These are phyloP conservation scores for Neurospora sp. DNA, from an alignment of 495 filamentous ascomycete species.

Conservation along the genomic window DNA sequence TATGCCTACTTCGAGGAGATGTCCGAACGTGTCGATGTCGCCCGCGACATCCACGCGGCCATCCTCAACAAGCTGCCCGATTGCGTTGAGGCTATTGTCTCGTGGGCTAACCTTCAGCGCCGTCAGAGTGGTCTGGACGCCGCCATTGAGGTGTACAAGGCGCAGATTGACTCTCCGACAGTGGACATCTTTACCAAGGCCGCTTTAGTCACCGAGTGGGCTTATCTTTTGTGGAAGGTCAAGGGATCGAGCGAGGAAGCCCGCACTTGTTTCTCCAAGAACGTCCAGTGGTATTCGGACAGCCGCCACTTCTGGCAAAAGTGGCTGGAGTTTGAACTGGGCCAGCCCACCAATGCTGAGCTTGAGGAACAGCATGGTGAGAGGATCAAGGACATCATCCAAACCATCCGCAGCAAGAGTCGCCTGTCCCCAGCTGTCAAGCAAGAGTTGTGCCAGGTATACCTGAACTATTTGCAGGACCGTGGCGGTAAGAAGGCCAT, in stretches of 20 bases:
- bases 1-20: slow-evolving; percentile 95
- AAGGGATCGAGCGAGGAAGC: slow-evolving; percentile 80
- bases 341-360: slow-evolving; percentile 64
- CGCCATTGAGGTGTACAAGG: slow-evolving; percentile 77
- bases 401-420: slow-evolving; percentile 67
- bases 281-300: slow-evolving; percentile 76
- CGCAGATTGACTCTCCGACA: slow-evolving; percentile 60
- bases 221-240: slow-evolving; percentile 79
- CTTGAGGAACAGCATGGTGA: slow-evolving; percentile 57
- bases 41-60: slow-evolving; percentile 72
- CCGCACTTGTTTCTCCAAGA: slow-evolving; percentile 71
- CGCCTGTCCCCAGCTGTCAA: slow-evolving; percentile 55
- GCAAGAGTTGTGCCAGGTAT: slow-evolving; percentile 68
- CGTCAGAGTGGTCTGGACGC: slow-evolving; percentile 78
- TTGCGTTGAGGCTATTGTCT: slow-evolving; percentile 78
- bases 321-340: slow-evolving; percentile 82
- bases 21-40: slow-evolving; percentile 61
- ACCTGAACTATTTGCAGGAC: slow-evolving; percentile 78
- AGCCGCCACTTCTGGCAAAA: slow-evolving; percentile 87
- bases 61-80: slow-evolving; percentile 58
- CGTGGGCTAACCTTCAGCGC: slow-evolving; percentile 79
- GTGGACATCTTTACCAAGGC: slow-evolving; percentile 77
- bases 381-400: slow-evolving; percentile 70
- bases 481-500: slow-evolving; percentile 72
- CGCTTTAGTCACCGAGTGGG: slow-evolving; percentile 82